Conservation (phyloP, 2,329 filamentous ascomycete genomes). For the Penicillium polonicum region DNA sequence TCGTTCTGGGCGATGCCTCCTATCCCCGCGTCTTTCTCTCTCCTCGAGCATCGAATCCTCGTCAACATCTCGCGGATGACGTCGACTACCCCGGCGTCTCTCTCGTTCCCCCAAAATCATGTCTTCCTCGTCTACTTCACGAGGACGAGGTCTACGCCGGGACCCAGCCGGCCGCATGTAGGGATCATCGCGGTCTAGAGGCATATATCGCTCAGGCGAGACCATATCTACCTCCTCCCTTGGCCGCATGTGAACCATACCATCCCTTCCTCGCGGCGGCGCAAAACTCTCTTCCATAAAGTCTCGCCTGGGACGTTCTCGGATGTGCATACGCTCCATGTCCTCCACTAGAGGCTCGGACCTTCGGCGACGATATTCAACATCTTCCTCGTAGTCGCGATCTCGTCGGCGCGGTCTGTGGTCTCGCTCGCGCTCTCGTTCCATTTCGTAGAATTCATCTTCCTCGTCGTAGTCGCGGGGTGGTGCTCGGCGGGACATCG, state of each 20-base stretch:
- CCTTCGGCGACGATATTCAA: slow-evolving; percentile 27
- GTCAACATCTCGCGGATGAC: slow-evolving; percentile 5
- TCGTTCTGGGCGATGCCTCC: neutral
- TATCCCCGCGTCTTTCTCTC: neutral
- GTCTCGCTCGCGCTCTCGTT: slow-evolving; percentile 30
- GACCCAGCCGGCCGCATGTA: slow-evolving; percentile 5
- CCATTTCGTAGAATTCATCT: slow-evolving; percentile 26
- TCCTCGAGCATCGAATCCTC: slow-evolving; percentile 3
- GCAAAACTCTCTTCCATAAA: slow-evolving; percentile 37
- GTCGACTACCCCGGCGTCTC: slow-evolving; percentile 1
- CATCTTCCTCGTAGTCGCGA: slow-evolving; percentile 30
- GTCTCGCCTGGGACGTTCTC: slow-evolving; percentile 37
- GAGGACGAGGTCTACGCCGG: slow-evolving; percentile 11
- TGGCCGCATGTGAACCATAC: slow-evolving; percentile 33
- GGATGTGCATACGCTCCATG: slow-evolving; percentile 41
- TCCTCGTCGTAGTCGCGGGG: slow-evolving; percentile 34
- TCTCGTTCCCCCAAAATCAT: slow-evolving; percentile 14
- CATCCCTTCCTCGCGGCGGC: slow-evolving; percentile 30
- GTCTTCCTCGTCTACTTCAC: slow-evolving; percentile 35
- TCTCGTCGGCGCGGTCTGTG: slow-evolving; percentile 26
- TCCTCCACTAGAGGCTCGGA: slow-evolving; percentile 47
- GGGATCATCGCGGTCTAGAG: slow-evolving; percentile 18
- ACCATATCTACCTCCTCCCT: slow-evolving; percentile 21
- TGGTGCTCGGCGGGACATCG: slow-evolving; percentile 35
- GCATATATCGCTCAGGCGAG: neutral